A percentile compares a stretch with the other conserved stretches of the same genome.
These are phyloP conservation scores for Fragaria nilgerrensis DNA, from an alignment of 306 rosid genomes.

Conservation along the genomic window DNA sequence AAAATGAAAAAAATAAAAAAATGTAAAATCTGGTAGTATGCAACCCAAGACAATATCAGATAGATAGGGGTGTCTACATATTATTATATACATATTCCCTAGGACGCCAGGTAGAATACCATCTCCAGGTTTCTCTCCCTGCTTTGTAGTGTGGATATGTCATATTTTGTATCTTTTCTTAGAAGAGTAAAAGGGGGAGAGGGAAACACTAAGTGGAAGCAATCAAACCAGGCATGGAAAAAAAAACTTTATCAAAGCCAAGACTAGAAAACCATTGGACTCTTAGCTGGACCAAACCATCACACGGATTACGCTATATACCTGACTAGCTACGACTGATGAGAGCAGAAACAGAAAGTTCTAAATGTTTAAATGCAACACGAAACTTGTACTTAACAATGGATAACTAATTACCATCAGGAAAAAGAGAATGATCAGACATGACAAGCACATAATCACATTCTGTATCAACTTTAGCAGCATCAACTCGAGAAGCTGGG, in stretches of 20 bases:
- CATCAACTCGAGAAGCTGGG: conserved; percentile 78
- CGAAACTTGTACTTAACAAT: conserved; percentile 1
- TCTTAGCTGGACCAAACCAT: background rate
- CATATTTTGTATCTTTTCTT: background rate
- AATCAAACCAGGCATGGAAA: conserved; percentile 8
- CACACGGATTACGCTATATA: background rate
- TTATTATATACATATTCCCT: background rate
- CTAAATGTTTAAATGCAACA: background rate
- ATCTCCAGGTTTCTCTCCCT: background rate
- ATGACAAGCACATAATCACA: conserved; percentile 65
- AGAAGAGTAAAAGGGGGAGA: background rate
- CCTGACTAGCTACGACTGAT: background rate
- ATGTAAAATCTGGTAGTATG: background rate
- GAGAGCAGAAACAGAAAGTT: background rate
- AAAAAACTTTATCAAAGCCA: background rate
- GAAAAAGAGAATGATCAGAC: conserved; percentile 82
- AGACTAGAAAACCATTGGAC: background rate
- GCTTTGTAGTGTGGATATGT: background rate
- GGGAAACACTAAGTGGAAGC: background rate
- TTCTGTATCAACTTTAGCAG: conserved; percentile 55
- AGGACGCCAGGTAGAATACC: background rate
- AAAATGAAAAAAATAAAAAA: background rate
- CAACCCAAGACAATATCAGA: background rate
- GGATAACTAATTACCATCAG: conserved; percentile 43
- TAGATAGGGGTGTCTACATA: background rate